A percentile compares a stretch with the other conserved stretches of the same genome.
phyloP scores from a whole-genome alignment of 371 early-diverging fungal genomes.

The Nematocida parisii region DNA sequence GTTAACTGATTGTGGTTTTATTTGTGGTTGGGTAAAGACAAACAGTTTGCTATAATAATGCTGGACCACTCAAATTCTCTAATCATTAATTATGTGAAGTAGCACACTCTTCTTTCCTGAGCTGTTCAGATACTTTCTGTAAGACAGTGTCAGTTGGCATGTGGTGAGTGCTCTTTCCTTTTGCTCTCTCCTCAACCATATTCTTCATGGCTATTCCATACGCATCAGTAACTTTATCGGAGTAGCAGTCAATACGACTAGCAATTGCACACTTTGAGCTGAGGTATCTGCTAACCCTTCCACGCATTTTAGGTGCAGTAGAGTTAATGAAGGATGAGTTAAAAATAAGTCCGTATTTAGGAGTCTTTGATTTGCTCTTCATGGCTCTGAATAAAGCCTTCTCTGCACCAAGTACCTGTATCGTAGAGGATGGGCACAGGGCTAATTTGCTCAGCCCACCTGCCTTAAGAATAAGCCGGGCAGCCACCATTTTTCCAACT shows the following conservation, averaged over 20 bases:
- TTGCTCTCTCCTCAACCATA: conserved; percentile 59
- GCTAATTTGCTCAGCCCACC: conserved; percentile 82
- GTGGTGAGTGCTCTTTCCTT: conserved; percentile 52
- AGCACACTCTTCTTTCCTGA: neutral
- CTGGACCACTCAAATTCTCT: neutral
- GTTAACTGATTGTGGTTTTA: neutral
- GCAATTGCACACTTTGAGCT: conserved; percentile 85
- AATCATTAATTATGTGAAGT: neutral
- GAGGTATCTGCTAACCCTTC: conserved; percentile 82
- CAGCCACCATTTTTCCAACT: conserved; percentile 84
- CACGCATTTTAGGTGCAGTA: conserved; percentile 79
- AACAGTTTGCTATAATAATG: neutral
- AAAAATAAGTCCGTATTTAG: conserved; percentile 90
- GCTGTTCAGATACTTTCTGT: conserved; percentile 32
- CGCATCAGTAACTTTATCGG: conserved; percentile 52
- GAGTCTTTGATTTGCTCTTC: conserved; percentile 85
- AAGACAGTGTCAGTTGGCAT: conserved; percentile 57
- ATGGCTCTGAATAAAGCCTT: conserved; percentile 90
- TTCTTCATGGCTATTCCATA: conserved; percentile 50
- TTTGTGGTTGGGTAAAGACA: neutral
- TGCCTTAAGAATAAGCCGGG: conserved; percentile 82
- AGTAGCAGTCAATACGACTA: conserved; percentile 85
- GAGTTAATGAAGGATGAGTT: conserved; percentile 82
- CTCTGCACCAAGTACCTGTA: conserved; percentile 93
- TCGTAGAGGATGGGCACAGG: conserved; percentile 84